Conservation (phyloP, 768 basidiomycete genomes). For the Symmetrospora coprosmae region DNA sequence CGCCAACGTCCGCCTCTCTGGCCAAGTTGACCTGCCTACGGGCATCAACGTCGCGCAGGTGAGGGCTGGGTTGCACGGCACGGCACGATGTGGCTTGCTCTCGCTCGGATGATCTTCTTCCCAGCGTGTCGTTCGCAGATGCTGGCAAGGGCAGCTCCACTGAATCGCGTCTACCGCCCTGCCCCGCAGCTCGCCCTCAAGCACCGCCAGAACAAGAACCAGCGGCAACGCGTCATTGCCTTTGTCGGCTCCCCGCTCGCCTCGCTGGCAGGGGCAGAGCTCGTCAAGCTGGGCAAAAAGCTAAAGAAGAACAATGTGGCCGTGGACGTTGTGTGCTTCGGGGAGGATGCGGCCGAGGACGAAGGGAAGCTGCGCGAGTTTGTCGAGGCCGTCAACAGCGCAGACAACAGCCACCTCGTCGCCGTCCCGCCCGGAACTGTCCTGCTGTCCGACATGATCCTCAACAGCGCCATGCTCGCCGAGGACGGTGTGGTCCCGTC, state of each 20-base stretch:
- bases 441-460: constrained; percentile 67
- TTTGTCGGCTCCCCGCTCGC: constrained; percentile 80
- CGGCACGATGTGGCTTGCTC: not conserved
- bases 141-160: too few species aligned
- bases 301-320: constrained; percentile 99
- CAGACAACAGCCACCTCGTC: constrained; percentile 81
- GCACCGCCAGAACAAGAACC: constrained; percentile 95
- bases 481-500: constrained; percentile 46
- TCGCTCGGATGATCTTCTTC: not conserved
- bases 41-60: constrained; percentile 77
- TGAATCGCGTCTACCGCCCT: not conserved
- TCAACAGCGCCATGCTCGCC: constrained; percentile 66
- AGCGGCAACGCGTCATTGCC: constrained; percentile 85
- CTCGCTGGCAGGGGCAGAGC: constrained; percentile 28
- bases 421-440: constrained; percentile 58
- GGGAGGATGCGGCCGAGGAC: constrained; percentile 57
- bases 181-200: constrained; percentile 80
- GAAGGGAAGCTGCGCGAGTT: constrained; percentile 60
- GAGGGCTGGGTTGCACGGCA: not conserved
- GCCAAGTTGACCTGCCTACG: constrained; percentile 71
- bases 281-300: constrained; percentile 85
- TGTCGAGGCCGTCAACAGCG: constrained; percentile 62
- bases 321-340: constrained; percentile 77
- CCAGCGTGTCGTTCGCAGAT: too few species aligned
- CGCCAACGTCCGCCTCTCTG: constrained; percentile 63